Conservation (phyloP, 306 rosid species). For the Acmispon strigosus region DNA sequence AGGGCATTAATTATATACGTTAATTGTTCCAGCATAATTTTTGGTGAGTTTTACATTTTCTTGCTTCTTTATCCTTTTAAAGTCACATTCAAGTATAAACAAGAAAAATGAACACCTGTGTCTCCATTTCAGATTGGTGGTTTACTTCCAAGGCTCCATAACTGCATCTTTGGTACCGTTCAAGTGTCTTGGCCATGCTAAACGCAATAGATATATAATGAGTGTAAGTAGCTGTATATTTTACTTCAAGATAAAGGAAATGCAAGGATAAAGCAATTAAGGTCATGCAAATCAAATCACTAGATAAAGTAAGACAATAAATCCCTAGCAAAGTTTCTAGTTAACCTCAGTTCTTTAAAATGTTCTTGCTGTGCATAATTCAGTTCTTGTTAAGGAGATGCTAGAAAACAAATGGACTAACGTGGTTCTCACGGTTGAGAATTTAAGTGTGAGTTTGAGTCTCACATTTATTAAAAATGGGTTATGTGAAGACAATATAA, state of each 20-base stretch:
- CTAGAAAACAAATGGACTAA: too few relatives aligned
- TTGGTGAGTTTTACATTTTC: background rate
- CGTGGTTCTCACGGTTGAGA: too few relatives aligned
- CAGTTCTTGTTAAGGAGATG: too few relatives aligned
- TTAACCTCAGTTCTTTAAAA: background rate
- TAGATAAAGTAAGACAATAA: background rate
- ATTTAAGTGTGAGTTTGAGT: too few relatives aligned
- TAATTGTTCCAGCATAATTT: background rate
- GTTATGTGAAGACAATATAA: too few relatives aligned
- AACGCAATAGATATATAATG: background rate
- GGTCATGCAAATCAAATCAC: background rate
- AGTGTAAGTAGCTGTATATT: background rate
- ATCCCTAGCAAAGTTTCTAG: background rate
- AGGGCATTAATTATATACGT: background rate
- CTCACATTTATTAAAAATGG: too few relatives aligned
- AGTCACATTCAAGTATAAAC: background rate
- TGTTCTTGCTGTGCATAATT: too few relatives aligned
- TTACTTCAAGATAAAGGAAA: background rate
- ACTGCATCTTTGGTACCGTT: conserved; percentile 53
- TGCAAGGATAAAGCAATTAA: background rate
- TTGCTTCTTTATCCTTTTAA: background rate
- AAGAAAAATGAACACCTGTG: conserved; percentile 40
- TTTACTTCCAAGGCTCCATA: conserved; percentile 49
- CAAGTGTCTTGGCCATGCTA: conserved; percentile 68
- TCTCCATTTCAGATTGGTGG: conserved; percentile 41